Percentiles rank a stretch among this genome's conserved stretches.
Conservation (phyloP, 2,329 filamentous ascomycete species). For the Monascus ruber region DNA sequence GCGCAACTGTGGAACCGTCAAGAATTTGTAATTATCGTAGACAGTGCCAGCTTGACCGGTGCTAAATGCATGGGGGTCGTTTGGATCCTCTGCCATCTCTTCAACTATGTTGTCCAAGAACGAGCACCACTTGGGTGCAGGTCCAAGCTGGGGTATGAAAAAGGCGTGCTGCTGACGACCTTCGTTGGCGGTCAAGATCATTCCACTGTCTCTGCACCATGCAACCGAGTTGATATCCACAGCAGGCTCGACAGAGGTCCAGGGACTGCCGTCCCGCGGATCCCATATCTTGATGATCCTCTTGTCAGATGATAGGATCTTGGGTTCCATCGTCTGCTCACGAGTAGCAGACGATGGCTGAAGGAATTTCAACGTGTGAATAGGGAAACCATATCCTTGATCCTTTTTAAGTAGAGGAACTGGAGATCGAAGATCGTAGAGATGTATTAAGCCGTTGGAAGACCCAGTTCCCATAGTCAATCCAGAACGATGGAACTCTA, state of each 20-base stretch:
- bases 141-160: slow-evolving; percentile 86
- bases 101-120: slow-evolving; percentile 97
- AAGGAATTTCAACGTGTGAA: slow-evolving; percentile 68
- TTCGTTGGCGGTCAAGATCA: slow-evolving; percentile 94
- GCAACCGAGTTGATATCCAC: slow-evolving; percentile 93
- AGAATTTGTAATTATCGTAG: slow-evolving; percentile 99
- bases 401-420: slow-evolving; percentile 81
- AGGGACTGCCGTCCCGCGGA: slow-evolving; percentile 66
- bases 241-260: slow-evolving; percentile 89
- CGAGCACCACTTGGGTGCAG: slow-evolving; percentile 87
- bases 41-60: slow-evolving; percentile 52
- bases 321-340: slow-evolving; percentile 55
- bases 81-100: slow-evolving; percentile 82
- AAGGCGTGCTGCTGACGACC: slow-evolving; percentile 91
- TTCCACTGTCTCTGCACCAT: slow-evolving; percentile 84
- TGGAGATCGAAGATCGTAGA: slow-evolving; percentile 86
- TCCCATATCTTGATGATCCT: slow-evolving; percentile 97
- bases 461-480: slow-evolving; percentile 77
- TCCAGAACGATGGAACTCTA: slow-evolving; percentile 76
- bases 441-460: slow-evolving; percentile 75
- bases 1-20: slow-evolving; percentile 76
- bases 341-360: slow-evolving; percentile 56
- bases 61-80: slow-evolving; percentile 47
- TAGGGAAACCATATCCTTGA: slow-evolving; percentile 87
- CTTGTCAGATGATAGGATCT: slow-evolving; percentile 86